These are phyloP conservation scores for Leptosphaerulina australis DNA, from an alignment of 2,329 filamentous ascomycete genomes.

Conservation along the genomic window DNA sequence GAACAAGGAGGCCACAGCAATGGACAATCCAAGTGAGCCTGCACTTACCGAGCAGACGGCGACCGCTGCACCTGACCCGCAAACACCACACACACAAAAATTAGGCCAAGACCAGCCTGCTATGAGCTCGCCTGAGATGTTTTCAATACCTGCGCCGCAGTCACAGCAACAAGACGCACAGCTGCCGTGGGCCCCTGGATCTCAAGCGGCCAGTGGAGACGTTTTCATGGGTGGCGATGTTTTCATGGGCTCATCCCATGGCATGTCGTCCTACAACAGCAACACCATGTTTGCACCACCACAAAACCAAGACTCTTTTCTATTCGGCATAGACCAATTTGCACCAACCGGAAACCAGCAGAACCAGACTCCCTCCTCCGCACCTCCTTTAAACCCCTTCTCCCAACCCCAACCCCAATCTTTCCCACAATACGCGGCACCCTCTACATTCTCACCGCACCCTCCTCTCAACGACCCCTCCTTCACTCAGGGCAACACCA, in stretches of 20 bases:
- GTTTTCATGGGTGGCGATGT: slow-evolving; percentile 30
- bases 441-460: slow-evolving; percentile 33
- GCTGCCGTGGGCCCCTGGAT: slow-evolving; percentile 30
- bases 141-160: slow-evolving; percentile 23
- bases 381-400: slow-evolving; percentile 36
- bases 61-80: slow-evolving; percentile 1
- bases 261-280: slow-evolving; percentile 31
- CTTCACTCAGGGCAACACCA: slow-evolving; percentile 21
- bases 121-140: slow-evolving; percentile 20
- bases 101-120: slow-evolving; percentile 20
- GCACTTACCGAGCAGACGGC: slow-evolving; percentile 7
- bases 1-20: slow-evolving; percentile 35
- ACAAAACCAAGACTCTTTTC: slow-evolving; percentile 40
- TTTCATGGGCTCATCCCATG: slow-evolving; percentile 25
- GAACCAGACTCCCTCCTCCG: slow-evolving; percentile 20
- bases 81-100: slow-evolving; percentile 7
- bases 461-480: slow-evolving; percentile 40
- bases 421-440: slow-evolving; percentile 27
- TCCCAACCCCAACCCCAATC: slow-evolving; percentile 31
- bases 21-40: slow-evolving; percentile 15
- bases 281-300: slow-evolving; percentile 45
- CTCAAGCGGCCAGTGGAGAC: slow-evolving; percentile 30
- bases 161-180: slow-evolving; percentile 24
- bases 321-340: slow-evolving; percentile 50
- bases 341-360: slow-evolving; percentile 26